phyloP scores from a whole-genome alignment of 345 rosid genomes.

The Toxicodendron radicans region DNA sequence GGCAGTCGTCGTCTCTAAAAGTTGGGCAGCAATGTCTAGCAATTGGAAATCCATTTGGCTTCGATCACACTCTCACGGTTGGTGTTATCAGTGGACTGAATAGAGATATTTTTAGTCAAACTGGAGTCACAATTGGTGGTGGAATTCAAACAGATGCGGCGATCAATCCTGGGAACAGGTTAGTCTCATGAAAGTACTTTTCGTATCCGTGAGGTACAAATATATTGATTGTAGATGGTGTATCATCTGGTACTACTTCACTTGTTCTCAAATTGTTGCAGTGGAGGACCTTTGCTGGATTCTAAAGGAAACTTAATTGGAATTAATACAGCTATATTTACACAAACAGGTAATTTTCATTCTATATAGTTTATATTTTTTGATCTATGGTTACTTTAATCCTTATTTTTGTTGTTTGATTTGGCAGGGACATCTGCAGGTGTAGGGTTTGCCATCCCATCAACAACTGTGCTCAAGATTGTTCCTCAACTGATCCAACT shows the following conservation, averaged over 20 bases:
- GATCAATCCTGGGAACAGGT: conserved; percentile 98
- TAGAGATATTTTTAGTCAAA: conserved; percentile 84
- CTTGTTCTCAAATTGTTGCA: conserved; percentile 31
- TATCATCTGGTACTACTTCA: neutral
- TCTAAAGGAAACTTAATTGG: conserved; percentile 91
- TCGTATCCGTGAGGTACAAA: neutral
- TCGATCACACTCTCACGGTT: conserved; percentile 92
- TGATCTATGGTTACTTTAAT: neutral
- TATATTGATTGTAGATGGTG: neutral
- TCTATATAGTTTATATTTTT: too few relatives aligned
- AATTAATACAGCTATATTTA: conserved; percentile 88
- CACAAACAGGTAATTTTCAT: conserved; percentile 70
- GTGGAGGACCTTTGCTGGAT: conserved; percentile 94
- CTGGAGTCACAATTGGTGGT: conserved; percentile 92
- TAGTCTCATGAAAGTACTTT: neutral
- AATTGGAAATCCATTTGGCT: conserved; percentile 97
- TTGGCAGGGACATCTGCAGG: conserved; percentile 89
- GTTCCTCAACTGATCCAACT: conserved; percentile 84
- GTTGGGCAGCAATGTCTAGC: conserved; percentile 97
- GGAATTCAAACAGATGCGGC: conserved; percentile 99
- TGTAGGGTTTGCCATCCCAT: conserved; percentile 95
- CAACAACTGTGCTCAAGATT: conserved; percentile 83
- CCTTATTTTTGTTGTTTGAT: conserved; percentile 18
- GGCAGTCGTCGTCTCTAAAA: conserved; percentile 69
- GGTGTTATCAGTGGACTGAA: conserved; percentile 95